Evolutionary conservation across 2,329 filamentous ascomycete species (phyloP).

Genomic region (Diaporthe helianthi): DNA sequence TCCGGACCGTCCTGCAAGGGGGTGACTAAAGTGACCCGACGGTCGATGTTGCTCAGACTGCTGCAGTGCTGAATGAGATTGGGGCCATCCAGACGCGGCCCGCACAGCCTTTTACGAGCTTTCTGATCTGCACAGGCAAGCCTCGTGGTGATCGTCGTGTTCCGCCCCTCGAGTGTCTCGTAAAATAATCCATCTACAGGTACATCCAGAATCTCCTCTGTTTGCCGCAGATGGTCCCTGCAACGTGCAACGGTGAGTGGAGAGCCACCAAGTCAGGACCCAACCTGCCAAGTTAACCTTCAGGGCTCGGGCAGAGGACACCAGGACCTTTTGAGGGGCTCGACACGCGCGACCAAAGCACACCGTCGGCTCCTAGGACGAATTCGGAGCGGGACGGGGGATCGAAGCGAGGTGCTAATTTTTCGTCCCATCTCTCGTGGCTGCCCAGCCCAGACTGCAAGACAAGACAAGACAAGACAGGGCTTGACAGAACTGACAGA

Average conservation of each 20-base stretch:
- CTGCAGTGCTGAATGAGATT: neutral
- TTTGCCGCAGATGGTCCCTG: neutral
- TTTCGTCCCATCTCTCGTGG: slow-evolving; percentile 17
- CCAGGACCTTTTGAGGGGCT: neutral
- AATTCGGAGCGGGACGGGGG: slow-evolving; percentile 10
- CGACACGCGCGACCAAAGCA: slow-evolving; percentile 24
- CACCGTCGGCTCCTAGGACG: slow-evolving; percentile 4
- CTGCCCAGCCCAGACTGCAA: neutral
- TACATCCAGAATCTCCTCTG: neutral
- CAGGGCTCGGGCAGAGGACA: too few relatives aligned
- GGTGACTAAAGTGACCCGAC: neutral
- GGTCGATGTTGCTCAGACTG: slow-evolving; percentile 4
- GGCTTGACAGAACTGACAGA: neutral
- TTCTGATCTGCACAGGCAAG: slow-evolving; percentile 15
- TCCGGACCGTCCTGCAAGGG: slow-evolving; percentile 23
- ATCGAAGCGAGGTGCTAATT: slow-evolving; percentile 24
- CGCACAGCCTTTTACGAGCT: slow-evolving; percentile 12
- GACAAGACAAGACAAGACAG: too few relatives aligned
- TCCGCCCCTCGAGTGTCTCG: neutral
- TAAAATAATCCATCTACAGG: neutral
- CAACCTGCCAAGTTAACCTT: too few relatives aligned
- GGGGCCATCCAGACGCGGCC: slow-evolving; percentile 14
- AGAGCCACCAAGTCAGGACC: slow-evolving; percentile 10
- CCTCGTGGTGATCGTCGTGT: slow-evolving; percentile 11
- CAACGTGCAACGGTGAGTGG: too few relatives aligned